Evolutionary conservation across 306 rosid genomes (phyloP), one percentile per base, ranked within the genome.

Genomic region (Malus asiatica): DNA sequence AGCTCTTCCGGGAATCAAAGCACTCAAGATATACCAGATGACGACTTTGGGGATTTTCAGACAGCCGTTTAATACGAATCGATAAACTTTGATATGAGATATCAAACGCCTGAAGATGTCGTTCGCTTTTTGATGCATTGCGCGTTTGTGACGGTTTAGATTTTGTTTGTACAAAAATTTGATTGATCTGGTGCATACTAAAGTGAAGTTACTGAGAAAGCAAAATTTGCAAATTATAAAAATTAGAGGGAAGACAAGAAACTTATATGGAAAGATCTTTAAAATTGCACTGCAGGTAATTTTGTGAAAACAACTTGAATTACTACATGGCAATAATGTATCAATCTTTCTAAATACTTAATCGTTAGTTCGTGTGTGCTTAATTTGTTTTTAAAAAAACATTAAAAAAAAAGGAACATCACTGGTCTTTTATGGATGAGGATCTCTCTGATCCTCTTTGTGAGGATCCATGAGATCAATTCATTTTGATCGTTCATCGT

Each of bases 21-120:
- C 80, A 69, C 79, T 27, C 79, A 72, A 71, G 90, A 80, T 80
- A 40, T 83, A 70, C 88, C 85, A 35, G 97, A 95, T 79, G 97
- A 95, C 19, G 97, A 90, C 86, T 95, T 92, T 59, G 99, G 99
- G 14, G 97, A 95, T 77, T 95, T 95, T 61, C 99, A 95, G 85
- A 77, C 92, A 25, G 99, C 97, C 20, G 86, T 79, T 78, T 95
- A 78, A 86, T 78, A n/a, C 63, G 76, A 51, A 67, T 33, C 35
- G 70, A 35, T 77, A 22, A 42, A 44, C 42, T 67, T 40, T 67
- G 76, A 65, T 29, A 69, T 42, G 53, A 32, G 82, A 74, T 59
- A 18, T 81, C 12, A 57, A 66, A 25, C 60, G 60, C 72, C 59
- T 35, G 62, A 6, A 4, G 40, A 29, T 80, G 70, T 70, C 35